Conservation (phyloP, 257 asterid species). For the Ajuga chamaepitys region DNA sequence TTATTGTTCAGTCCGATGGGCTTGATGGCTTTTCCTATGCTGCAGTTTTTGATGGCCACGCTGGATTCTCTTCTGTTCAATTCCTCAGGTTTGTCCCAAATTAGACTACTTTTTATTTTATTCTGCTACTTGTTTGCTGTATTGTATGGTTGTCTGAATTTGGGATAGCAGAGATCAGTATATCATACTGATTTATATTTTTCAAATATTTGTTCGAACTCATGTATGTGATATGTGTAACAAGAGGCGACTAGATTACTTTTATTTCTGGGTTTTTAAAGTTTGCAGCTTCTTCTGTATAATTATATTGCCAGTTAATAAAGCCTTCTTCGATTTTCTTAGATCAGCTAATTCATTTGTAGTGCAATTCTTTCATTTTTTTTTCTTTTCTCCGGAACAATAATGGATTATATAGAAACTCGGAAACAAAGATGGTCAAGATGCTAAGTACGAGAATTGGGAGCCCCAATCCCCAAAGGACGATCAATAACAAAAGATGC, state of each 20-base stretch:
- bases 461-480: too few species aligned
- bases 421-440: too few species aligned
- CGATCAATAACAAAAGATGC: too few species aligned
- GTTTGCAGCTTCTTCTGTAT: neutral
- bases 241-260: neutral
- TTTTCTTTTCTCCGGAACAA: too few species aligned
- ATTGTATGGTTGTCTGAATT: neutral
- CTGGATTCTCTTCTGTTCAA: conserved; percentile 78
- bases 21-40: conserved; percentile 70
- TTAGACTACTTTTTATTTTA: neutral
- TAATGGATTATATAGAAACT: too few species aligned
- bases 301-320: neutral
- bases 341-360: too few species aligned
- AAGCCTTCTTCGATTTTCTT: neutral
- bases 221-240: too few species aligned
- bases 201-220: neutral
- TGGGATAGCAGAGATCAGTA: too few species aligned
- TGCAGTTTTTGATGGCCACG: conserved; percentile 94
- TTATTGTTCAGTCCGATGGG: conserved; percentile 52
- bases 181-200: neutral
- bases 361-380: neutral
- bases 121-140: too few species aligned
- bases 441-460: too few species aligned
- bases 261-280: neutral
- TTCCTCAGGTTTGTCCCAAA: conserved; percentile 51